Conservation (phyloP, 2,329 filamentous ascomycete genomes). For the Trichophaea hybrida region DNA sequence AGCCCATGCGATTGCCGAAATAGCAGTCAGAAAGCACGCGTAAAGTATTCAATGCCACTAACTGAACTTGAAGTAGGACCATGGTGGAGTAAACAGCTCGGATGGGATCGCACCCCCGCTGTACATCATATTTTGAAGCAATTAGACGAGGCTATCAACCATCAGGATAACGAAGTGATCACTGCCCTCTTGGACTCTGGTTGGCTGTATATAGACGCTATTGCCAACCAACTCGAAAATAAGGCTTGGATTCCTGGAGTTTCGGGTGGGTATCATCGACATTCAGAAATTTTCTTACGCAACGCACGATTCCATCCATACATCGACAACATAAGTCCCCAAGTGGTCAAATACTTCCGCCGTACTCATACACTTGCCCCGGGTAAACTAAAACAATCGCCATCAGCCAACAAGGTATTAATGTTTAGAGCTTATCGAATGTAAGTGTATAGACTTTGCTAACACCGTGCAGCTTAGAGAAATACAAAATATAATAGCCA, state of each 20-base stretch:
- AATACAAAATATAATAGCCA: not conserved
- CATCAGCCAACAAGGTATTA: constrained; percentile 12
- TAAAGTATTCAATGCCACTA: constrained; percentile 18
- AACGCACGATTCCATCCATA: not conserved
- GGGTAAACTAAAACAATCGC: no score
- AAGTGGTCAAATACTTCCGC: not conserved
- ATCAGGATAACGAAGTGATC: constrained; percentile 3
- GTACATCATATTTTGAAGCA: constrained; percentile 8
- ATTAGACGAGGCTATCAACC: constrained; percentile 4
- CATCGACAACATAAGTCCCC: not conserved
- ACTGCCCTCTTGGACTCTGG: not conserved
- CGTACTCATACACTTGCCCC: no score
- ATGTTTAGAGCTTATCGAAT: not conserved
- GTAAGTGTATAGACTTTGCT: not conserved
- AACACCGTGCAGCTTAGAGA: not conserved
- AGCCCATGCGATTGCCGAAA: constrained; percentile 15
- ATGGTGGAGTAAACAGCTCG: constrained; percentile 9
- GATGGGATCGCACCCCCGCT: constrained; percentile 10
- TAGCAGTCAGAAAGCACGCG: not conserved
- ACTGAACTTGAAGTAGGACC: not conserved
- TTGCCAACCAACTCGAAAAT: constrained; percentile 1
- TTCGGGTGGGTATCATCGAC: constrained; percentile 3
- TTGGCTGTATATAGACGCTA: not conserved
- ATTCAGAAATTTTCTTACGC: constrained; percentile 4
- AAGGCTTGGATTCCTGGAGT: constrained; percentile 16